Evolutionary conservation across 768 basidiomycete genomes (phyloP).

Genomic region (Clavaria fumosa): DNA sequence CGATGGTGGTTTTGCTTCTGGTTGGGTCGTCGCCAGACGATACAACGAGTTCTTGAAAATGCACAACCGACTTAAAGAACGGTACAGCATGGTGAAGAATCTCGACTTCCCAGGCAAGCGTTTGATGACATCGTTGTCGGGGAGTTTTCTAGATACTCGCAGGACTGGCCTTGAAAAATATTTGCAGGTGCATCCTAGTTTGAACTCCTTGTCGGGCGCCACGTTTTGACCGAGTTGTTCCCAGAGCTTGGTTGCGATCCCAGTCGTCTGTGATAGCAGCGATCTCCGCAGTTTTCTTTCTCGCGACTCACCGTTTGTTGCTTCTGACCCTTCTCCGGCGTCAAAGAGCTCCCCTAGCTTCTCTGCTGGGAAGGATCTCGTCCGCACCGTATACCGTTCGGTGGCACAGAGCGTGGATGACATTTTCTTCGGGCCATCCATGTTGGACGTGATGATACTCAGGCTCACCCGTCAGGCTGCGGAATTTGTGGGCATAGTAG

Average conservation of each 20-base stretch:
- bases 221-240: slow-evolving; percentile 1
- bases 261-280: slow-evolving; percentile 63
- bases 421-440: slow-evolving; percentile 90
- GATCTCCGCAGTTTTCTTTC: slow-evolving; percentile 80
- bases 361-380: slow-evolving; percentile 60
- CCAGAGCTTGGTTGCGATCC: slow-evolving; percentile 60
- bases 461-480: slow-evolving; percentile 81
- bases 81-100: slow-evolving; percentile 44
- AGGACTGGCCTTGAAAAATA: slow-evolving; percentile 75
- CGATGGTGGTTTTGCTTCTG: slow-evolving; percentile 66
- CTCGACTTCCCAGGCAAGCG: slow-evolving; percentile 90
- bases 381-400: slow-evolving; percentile 78
- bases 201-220: background rate
- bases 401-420: slow-evolving; percentile 94
- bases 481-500: slow-evolving; percentile 73
- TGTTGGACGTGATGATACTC: slow-evolving; percentile 90
- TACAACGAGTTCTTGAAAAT: slow-evolving; percentile 93
- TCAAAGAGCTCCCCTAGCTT: slow-evolving; percentile 31
- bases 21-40: slow-evolving; percentile 86
- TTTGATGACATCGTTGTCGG: slow-evolving; percentile 76
- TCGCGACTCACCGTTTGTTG: slow-evolving; percentile 70
- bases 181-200: slow-evolving; percentile 47
- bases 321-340: slow-evolving; percentile 26
- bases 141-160: slow-evolving; percentile 76
- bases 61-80: slow-evolving; percentile 74